Evolutionary conservation across 2,329 filamentous ascomycete genomes (phyloP).

Genomic region (Fusarium compactum): DNA sequence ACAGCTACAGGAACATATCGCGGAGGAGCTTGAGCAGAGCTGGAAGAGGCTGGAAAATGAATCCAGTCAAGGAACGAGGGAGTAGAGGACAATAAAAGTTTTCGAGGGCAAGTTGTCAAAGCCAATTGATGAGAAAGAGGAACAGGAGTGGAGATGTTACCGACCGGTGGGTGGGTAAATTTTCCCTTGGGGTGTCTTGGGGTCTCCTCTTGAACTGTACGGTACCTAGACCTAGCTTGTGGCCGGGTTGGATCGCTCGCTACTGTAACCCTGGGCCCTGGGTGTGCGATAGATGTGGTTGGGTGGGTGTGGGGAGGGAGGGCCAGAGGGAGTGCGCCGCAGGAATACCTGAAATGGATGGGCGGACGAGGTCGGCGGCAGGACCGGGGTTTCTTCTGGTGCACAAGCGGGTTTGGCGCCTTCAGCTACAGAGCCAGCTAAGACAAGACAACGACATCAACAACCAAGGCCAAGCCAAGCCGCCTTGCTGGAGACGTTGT

Average conservation of each 20-base stretch:
- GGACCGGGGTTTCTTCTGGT: constrained; percentile 44
- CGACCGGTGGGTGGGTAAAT: constrained; percentile 45
- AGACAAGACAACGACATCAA: constrained; percentile 35
- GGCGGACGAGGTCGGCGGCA: constrained; percentile 47
- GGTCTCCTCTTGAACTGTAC: constrained; percentile 39
- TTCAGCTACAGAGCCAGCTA: constrained; percentile 48
- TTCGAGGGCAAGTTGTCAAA: constrained; percentile 48
- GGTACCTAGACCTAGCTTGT: constrained; percentile 34
- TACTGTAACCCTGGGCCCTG: constrained; percentile 34
- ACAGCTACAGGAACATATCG: constrained; percentile 47
- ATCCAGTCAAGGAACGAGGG: constrained; percentile 29
- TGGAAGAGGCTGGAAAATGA: constrained; percentile 45
- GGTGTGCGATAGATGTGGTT: constrained; percentile 28
- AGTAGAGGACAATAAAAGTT: constrained; percentile 48
- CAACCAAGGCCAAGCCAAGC: constrained; percentile 45
- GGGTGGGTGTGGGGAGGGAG: constrained; percentile 17
- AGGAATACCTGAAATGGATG: constrained; percentile 44
- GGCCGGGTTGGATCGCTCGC: constrained; percentile 43
- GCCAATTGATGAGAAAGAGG: constrained; percentile 48
- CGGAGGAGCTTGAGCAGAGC: constrained; percentile 42
- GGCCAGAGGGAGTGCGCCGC: constrained; percentile 37
- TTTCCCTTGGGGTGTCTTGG: constrained; percentile 47
- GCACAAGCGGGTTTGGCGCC: constrained; percentile 51
- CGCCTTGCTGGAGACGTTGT: constrained; percentile 46
- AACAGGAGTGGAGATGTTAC: constrained; percentile 48